Evolutionary conservation across 768 basidiomycete species (phyloP).

Genomic region (Tulasnella calospora): DNA sequence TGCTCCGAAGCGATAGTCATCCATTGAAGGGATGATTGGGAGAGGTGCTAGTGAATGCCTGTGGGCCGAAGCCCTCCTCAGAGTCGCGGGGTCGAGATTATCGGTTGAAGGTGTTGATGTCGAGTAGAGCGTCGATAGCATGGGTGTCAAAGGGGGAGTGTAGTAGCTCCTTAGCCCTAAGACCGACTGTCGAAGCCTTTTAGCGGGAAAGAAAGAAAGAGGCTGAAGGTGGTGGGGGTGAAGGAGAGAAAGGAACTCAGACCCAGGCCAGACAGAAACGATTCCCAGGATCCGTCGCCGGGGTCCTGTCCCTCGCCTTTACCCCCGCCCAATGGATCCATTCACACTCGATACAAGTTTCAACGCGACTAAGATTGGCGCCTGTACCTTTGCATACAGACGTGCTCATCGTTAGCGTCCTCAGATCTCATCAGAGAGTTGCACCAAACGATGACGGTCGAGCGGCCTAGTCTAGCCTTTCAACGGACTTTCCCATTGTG

Average conservation of each 20-base stretch:
- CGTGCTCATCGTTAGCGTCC: not conserved
- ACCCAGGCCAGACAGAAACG: conserved; percentile 7
- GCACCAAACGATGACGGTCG: not conserved
- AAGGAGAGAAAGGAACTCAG: conserved; percentile 13
- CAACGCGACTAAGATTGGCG: not conserved
- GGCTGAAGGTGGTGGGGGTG: not conserved
- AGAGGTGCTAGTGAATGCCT: conserved; percentile 16
- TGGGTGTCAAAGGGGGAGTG: not conserved
- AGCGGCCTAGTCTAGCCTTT: conserved; percentile 3
- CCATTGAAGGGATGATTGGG: not conserved
- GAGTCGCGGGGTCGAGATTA: conserved; percentile 11
- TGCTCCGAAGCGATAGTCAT: conserved; percentile 14
- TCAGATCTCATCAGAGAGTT: not conserved
- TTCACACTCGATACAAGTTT: not conserved
- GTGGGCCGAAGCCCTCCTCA: conserved; percentile 19
- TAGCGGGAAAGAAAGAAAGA: not conserved
- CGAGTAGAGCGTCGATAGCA: conserved; percentile 13
- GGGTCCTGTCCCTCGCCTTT: not conserved
- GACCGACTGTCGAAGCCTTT: not conserved
- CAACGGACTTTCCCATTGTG: not conserved
- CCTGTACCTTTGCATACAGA: not conserved
- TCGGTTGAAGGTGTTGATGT: conserved; percentile 8
- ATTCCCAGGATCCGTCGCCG: conserved; percentile 9
- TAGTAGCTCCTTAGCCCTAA: not conserved
- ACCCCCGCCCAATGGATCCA: not conserved